phyloP scores from a whole-genome alignment of 257 asterid species.

The Paulownia fortunei region DNA sequence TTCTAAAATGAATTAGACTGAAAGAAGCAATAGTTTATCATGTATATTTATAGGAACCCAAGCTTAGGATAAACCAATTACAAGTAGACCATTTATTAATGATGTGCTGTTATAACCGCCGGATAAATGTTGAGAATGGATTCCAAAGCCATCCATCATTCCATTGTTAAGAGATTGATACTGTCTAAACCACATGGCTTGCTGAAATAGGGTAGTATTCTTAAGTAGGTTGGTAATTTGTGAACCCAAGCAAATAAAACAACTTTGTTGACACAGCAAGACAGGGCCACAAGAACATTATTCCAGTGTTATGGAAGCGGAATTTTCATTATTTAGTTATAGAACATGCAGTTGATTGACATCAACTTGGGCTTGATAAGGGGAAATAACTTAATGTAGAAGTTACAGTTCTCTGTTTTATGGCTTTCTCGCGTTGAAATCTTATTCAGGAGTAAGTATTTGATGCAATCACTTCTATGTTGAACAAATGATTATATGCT shows the following conservation, averaged over 20 bases:
- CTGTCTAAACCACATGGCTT: constrained; percentile 6
- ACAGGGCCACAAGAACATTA: background rate
- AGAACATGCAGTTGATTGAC: constrained; percentile 2
- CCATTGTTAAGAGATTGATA: background rate
- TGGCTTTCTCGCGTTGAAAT: background rate
- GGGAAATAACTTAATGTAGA: background rate
- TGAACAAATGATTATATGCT: background rate
- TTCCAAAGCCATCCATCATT: background rate
- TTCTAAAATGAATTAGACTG: no score
- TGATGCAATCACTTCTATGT: constrained; percentile 11
- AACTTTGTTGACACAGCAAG: background rate
- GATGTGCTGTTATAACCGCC: constrained; percentile 1
- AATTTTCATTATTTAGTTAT: constrained; percentile 15
- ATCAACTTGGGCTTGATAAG: constrained; percentile 18
- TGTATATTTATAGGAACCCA: background rate
- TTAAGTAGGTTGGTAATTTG: background rate
- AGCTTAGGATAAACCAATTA: constrained; percentile 1
- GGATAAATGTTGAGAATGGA: background rate
- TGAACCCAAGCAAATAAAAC: constrained; percentile 4
- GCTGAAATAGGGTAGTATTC: no score
- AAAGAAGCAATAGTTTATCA: background rate
- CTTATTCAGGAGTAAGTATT: background rate
- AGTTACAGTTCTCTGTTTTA: background rate
- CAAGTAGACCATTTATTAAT: background rate
- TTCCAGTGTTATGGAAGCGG: background rate